Evolutionary conservation across 805 yeast species (phyloP).

Genomic region (Komagataella mondaviorum): DNA sequence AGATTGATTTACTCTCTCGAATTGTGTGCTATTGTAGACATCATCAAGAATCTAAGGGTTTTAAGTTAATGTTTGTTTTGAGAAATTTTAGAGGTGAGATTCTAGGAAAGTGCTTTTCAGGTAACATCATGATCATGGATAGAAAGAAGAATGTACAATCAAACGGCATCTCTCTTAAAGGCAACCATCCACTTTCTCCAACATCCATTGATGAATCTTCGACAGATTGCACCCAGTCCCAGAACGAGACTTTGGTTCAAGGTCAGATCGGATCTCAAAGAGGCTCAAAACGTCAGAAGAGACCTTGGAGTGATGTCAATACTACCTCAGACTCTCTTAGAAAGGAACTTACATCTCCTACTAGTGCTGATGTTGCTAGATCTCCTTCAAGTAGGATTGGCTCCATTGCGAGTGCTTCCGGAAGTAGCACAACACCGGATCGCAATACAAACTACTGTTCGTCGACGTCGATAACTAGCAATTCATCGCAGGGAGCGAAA

Average conservation of each 20-base stretch:
- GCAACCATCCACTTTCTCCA: conserved; percentile 11
- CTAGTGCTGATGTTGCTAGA: conserved; percentile 5
- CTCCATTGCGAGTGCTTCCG: conserved; percentile 16
- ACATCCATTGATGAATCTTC: conserved; percentile 20
- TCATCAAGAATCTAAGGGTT: conserved; percentile 81
- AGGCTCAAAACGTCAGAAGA: conserved; percentile 16
- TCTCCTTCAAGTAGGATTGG: conserved; percentile 8
- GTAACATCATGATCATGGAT: conserved; percentile 85
- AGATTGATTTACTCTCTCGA: conserved; percentile 48
- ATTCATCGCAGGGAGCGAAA: not conserved
- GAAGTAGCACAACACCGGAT: conserved; percentile 16
- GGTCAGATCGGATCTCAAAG: not conserved
- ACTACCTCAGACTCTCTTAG: conserved; percentile 7
- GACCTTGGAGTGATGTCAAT: conserved; percentile 17
- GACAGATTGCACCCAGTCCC: conserved; percentile 1
- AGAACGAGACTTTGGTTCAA: not conserved
- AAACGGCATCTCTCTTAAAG: conserved; percentile 11
- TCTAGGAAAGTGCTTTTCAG: conserved; percentile 58
- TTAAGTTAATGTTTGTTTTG: conserved; percentile 55
- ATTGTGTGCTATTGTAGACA: conserved; percentile 94
- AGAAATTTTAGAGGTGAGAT: conserved; percentile 47
- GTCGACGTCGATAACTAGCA: conserved; percentile 3
- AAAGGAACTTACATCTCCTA: conserved; percentile 16
- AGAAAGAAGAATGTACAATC: conserved; percentile 54
- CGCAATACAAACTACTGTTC: conserved; percentile 4